Conservation (phyloP, 805 yeast genomes). For the Candida manassasensis region DNA sequence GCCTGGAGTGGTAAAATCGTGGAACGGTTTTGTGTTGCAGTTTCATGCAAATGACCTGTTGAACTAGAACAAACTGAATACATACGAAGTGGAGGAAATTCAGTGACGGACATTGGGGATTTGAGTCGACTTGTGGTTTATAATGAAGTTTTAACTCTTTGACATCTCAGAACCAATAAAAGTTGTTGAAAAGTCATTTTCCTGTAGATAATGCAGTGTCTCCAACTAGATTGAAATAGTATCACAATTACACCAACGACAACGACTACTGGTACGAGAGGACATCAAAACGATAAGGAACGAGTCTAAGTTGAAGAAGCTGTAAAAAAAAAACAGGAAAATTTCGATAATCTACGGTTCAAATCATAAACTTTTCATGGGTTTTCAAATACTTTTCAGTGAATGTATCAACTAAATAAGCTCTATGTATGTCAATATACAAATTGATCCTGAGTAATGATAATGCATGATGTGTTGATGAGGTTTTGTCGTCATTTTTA, state of each 20-base stretch:
- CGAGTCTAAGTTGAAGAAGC: neutral
- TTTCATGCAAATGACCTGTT: too few species aligned
- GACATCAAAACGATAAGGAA: neutral
- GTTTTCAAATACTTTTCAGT: too few species aligned
- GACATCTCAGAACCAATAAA: constrained; percentile 4
- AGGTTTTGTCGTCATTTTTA: neutral
- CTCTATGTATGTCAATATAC: constrained; percentile 3
- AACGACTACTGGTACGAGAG: neutral
- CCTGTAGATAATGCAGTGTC: constrained; percentile 3
- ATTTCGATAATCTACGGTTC: too few species aligned
- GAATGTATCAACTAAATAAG: neutral
- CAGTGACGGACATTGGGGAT: constrained; percentile 30
- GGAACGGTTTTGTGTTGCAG: too few species aligned
- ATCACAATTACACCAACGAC: neutral
- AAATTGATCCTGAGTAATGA: constrained; percentile 1
- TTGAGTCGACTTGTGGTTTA: neutral
- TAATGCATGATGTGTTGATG: constrained; percentile 2
- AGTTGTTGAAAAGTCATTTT: constrained; percentile 2
- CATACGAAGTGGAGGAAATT: constrained; percentile 41
- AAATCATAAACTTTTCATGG: too few species aligned
- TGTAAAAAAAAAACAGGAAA: neutral
- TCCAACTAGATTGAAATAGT: too few species aligned
- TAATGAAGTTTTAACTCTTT: neutral
- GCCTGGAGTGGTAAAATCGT: too few species aligned
- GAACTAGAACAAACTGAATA: too few species aligned